These are phyloP conservation scores for Amphibolis antarctica DNA, from an alignment of 106 monocot genomes.

Conservation along the genomic window DNA sequence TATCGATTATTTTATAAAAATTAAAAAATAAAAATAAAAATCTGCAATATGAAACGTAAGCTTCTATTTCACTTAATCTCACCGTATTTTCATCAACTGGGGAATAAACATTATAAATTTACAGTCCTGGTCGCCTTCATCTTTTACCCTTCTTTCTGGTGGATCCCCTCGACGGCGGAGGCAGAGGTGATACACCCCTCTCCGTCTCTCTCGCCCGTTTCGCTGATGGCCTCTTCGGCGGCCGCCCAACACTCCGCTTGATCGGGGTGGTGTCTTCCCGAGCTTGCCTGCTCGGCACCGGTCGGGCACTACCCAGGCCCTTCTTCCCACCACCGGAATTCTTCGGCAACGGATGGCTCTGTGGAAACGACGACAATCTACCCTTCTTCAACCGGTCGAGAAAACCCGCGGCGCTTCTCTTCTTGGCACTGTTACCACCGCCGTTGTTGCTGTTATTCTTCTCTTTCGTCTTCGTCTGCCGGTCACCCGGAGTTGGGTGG, in stretches of 20 bases:
- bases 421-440: conserved; percentile 21
- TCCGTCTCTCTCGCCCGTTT: conserved; percentile 12
- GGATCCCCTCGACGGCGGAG: not conserved
- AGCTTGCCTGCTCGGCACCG: conserved; percentile 4
- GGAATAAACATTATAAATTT: too few species aligned
- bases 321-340: conserved; percentile 5
- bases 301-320: conserved; percentile 2
- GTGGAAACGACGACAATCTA: too few species aligned
- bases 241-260: conserved; percentile 40
- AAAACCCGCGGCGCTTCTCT: conserved; percentile 41
- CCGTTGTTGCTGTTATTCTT: conserved; percentile 24
- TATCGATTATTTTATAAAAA: too few species aligned
- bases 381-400: conserved; percentile 34
- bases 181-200: not conserved
- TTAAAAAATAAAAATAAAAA: too few species aligned
- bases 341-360: conserved; percentile 8
- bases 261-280: not conserved
- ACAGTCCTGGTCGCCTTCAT: too few species aligned
- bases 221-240: conserved; percentile 8
- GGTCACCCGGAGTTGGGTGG: not conserved
- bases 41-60: too few species aligned
- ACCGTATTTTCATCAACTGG: too few species aligned
- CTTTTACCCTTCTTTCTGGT: conserved; percentile 25
- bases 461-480: conserved; percentile 3
- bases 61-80: too few species aligned